phyloP scores from a whole-genome alignment of 1,139 yeast genomes.

The Magnusiomyces sp. region DNA sequence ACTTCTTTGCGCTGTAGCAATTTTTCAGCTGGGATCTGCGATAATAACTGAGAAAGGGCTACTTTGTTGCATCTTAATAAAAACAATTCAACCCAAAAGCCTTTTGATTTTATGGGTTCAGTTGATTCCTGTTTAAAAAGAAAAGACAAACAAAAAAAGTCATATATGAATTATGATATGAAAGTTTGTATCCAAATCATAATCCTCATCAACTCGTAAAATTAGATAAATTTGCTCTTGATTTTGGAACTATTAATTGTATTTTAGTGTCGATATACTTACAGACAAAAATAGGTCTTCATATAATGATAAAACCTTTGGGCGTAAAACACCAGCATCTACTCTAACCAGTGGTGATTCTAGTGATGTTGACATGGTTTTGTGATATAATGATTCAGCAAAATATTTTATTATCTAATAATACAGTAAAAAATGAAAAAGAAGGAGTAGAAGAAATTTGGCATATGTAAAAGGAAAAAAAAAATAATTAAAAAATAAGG shows the following conservation, averaged over 20 bases:
- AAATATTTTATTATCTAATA: too few relatives aligned
- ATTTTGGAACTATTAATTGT: too few relatives aligned
- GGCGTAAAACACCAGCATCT: slow-evolving; percentile 15
- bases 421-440: too few relatives aligned
- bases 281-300: slow-evolving; percentile 27
- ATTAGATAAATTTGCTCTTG: too few relatives aligned
- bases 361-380: background rate
- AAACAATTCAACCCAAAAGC: slow-evolving; percentile 36
- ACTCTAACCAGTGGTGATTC: background rate
- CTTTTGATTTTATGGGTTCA: slow-evolving; percentile 19
- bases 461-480: too few relatives aligned
- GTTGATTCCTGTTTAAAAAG: slow-evolving; percentile 12
- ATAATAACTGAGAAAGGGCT: slow-evolving; percentile 23
- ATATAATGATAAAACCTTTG: slow-evolving; percentile 32
- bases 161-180: too few relatives aligned
- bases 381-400: too few relatives aligned
- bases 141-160: background rate
- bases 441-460: too few relatives aligned
- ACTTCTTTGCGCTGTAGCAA: slow-evolving; percentile 17
- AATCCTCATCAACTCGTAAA: too few relatives aligned
- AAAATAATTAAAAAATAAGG: too few relatives aligned
- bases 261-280: slow-evolving; percentile 10
- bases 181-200: too few relatives aligned
- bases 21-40: slow-evolving; percentile 21
- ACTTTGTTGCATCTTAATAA: slow-evolving; percentile 28